Evolutionary conservation across 257 asterid species (phyloP), one percentile per base, ranked within the genome.

Genomic region (Hygrophila difformis): DNA sequence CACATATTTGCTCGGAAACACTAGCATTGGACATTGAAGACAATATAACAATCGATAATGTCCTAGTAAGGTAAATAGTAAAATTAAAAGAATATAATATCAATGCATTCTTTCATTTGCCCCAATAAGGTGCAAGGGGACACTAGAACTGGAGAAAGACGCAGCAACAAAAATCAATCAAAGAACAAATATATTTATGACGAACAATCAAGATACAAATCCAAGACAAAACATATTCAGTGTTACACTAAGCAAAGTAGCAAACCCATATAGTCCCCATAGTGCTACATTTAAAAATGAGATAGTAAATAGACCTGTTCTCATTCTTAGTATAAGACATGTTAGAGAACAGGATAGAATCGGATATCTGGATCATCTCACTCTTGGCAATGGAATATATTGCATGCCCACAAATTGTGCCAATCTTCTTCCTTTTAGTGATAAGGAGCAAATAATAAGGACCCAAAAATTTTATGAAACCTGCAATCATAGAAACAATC

Each of bases 301-400:
- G 79, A 80, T 69, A 63, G 79, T 73, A 94, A 77, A 77, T n/a
- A 76, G 78, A 91, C 98, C 98, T 86, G 89, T 85, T 77, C 78
- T 91, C 98, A 57, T 76, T 79, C 78, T 67, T 91, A 91, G 93
- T 76, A 80, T 68, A 63, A 69, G 79, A 77, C 91, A 73, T 68
- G 76, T 76, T 70, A 57, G 78, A 72, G 39, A 57, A 77, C 68
- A 66, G 69, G 22, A 84, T 65, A 39, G 92, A 54, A 68, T 74
- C 71, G 48, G 86, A 76, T 36, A 89, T 62, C 46, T 85, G 87
- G 39, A 89, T 57, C 84, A 82, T 79, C 80, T 72, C 73, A 79
- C 84, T 79, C 75, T 80, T 76, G 39, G 79, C 72, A 51, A 91
- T 38, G 18, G 93, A 63, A 71, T 85, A 91, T 13, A 91, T 77